Evolutionary conservation across 2,329 filamentous ascomycete genomes (phyloP).

Genomic region (Paracorniculantispora psalliotae): DNA sequence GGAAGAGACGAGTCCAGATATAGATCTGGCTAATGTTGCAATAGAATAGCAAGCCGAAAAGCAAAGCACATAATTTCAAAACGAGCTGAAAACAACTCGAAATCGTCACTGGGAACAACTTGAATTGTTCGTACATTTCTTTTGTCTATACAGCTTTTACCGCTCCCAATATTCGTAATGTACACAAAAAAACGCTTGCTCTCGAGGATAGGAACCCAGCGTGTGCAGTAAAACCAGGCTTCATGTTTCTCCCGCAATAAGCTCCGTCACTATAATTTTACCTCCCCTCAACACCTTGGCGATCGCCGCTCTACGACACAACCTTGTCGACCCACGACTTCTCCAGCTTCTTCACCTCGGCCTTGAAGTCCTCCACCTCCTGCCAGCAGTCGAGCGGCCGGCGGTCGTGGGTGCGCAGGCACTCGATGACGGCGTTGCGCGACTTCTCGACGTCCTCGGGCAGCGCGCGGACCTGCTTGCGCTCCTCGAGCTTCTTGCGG

Average conservation of each 20-base stretch:
- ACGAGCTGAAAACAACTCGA: neutral
- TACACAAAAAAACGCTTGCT: constrained; percentile 21
- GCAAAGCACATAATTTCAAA: neutral
- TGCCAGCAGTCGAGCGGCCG: constrained; percentile 90
- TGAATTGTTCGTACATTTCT: constrained; percentile 24
- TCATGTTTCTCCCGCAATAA: neutral
- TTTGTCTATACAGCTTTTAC: constrained; percentile 27
- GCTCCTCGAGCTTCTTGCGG: constrained; percentile 53
- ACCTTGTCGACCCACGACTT: constrained; percentile 83
- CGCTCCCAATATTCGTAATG: constrained; percentile 28
- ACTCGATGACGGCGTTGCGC: constrained; percentile 70
- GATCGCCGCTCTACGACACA: constrained; percentile 37
- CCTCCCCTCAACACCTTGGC: constrained; percentile 15
- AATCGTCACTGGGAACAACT: neutral
- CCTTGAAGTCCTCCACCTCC: constrained; percentile 87
- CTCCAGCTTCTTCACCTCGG: constrained; percentile 81
- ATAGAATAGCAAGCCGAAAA: neutral
- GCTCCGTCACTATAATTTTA: neutral
- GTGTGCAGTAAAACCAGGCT: neutral
- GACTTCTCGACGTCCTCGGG: constrained; percentile 70
- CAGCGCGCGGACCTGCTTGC: constrained; percentile 61
- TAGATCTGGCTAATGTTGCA: neutral
- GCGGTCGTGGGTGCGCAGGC: constrained; percentile 77
- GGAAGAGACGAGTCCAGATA: constrained; percentile 16
- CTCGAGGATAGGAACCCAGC: neutral